These are phyloP conservation scores for Cadophora sp. DNA, from an alignment of 2,329 filamentous ascomycete genomes.

Conservation along the genomic window DNA sequence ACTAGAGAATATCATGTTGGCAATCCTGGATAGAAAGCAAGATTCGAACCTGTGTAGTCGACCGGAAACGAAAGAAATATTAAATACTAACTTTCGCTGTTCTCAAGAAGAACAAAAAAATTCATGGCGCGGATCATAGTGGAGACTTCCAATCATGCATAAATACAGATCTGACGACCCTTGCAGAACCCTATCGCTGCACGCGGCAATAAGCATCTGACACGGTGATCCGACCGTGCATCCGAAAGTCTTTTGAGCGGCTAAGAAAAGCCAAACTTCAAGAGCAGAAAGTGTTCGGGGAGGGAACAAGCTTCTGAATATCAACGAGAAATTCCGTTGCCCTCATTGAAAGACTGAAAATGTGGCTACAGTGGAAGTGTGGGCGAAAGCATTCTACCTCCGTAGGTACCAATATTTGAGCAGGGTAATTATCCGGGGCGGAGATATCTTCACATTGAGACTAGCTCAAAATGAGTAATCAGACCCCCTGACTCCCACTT, in stretches of 20 bases:
- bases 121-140: background rate
- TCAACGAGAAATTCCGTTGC: background rate
- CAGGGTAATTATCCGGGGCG: background rate
- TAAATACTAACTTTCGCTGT: background rate
- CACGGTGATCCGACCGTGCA: conserved; percentile 8
- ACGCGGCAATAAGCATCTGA: background rate
- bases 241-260: background rate
- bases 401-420: background rate
- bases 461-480: conserved; percentile 11
- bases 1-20: too few species aligned
- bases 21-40: too few species aligned
- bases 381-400: background rate
- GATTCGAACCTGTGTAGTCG: too few species aligned
- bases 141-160: conserved; percentile 1
- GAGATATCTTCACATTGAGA: background rate
- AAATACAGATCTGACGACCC: conserved; percentile 1
- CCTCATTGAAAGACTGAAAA: background rate
- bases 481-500: background rate
- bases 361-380: background rate
- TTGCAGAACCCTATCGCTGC: conserved; percentile 7
- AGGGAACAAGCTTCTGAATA: too few species aligned
- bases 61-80: too few species aligned
- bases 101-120: background rate
- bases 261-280: background rate
- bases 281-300: too few species aligned